Base-by-base conservation (phyloP, 2,329 filamentous ascomycete genomes). In the Iodosphaeria phyllophila region DNA sequence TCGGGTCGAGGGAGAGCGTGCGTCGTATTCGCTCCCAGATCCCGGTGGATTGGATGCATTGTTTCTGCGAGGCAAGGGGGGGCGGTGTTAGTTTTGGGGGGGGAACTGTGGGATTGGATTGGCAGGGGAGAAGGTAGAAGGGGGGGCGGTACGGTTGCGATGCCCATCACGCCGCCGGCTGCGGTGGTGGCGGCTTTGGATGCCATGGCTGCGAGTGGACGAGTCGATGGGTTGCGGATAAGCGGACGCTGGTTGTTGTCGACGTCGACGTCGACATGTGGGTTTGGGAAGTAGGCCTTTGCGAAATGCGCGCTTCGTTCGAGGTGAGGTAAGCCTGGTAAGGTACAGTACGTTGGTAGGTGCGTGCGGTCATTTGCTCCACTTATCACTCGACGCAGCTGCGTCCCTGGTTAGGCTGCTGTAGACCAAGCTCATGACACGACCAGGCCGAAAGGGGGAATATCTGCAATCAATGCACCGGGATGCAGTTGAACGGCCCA, bases 11-110 rank as follows among this genome's bases (percentile, higher is more conserved):
- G 37, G 82, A 70, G 37, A 93, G 52, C 39, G 74, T 48, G 38
- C 72, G 69, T 48, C 84, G 83, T 49, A 98, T 57, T 28, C 58
- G 58, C 46, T 86, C 83, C 78, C 82, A 95, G 51, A 95, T 58
- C 20, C 89, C 89, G 19, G 64, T 69, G 25, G 86, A 89, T 48
- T 92, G 79, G 35, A 95, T 60, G 18, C 84, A 92, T 58, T 98
- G 86, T 78, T 95, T 95, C 86, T 98, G 43, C n/a, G n/a, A n/a
- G n/a, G n/a, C n/a, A n/a, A n/a, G n/a, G n/a, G n/a, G n/a, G n/a
- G n/a, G n/a, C n/a, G n/a, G n/a, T 21, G 18, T 38, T 31, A 33
- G 33, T 32, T 20, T 28, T 14, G 27, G 20, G 27, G 29, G 16
- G 22, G 23, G 13, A 15, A 20, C 9, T 25, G 16, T 17, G 12